Conservation (phyloP, 306 rosid species). For the Fagus crenata region DNA sequence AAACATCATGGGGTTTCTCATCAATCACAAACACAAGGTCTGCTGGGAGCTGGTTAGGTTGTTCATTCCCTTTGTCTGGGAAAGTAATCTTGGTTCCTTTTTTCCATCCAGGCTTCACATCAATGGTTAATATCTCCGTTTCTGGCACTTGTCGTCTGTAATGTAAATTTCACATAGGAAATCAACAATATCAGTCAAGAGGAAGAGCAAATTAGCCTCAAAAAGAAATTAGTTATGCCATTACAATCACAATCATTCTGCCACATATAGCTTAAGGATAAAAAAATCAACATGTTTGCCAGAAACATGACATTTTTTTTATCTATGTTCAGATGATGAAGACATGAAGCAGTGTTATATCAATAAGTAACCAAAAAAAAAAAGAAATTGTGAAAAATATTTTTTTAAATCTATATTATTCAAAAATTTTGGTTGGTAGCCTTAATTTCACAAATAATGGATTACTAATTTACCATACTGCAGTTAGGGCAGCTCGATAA, state of each 20-base stretch:
- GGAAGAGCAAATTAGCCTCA: not conserved
- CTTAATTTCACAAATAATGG: not conserved
- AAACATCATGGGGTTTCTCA: constrained; percentile 77
- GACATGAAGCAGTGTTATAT: not conserved
- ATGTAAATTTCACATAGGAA: not conserved
- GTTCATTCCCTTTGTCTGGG: constrained; percentile 90
- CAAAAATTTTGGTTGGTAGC: not conserved
- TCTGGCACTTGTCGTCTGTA: constrained; percentile 57
- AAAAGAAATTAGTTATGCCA: not conserved
- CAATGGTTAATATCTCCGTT: constrained; percentile 77
- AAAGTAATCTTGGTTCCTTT: constrained; percentile 95
- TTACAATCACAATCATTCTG: not conserved
- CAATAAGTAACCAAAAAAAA: not conserved
- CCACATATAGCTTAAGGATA: not conserved
- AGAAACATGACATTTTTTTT: not conserved
- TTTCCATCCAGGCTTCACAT: constrained; percentile 95
- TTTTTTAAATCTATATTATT: not conserved
- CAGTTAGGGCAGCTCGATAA: not conserved
- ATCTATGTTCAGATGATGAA: not conserved
- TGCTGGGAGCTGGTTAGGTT: constrained; percentile 68
- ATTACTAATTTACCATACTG: not conserved
- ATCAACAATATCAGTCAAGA: no score
- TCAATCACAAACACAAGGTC: constrained; percentile 88
- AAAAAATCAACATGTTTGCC: not conserved
- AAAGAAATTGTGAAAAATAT: not conserved